A percentile compares a stretch with the other conserved stretches of the same genome.
phyloP scores from a whole-genome alignment of 257 asterid genomes.

The Leonotis leonurus region DNA sequence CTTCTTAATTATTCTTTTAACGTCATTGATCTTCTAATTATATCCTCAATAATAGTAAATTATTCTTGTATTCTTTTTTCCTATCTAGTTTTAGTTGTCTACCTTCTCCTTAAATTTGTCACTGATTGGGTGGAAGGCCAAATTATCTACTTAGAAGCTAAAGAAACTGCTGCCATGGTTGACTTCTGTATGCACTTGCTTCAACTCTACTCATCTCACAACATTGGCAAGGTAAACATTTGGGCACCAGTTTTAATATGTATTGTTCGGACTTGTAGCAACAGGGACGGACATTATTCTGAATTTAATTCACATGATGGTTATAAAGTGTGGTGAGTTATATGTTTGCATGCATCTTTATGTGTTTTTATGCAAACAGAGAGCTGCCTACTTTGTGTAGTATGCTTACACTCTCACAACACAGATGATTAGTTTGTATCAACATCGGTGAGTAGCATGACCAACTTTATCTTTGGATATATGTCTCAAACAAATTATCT shows the following conservation, averaged over 20 bases:
- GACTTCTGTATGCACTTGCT: conserved; percentile 85
- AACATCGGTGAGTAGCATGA: no score
- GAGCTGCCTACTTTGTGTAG: neutral
- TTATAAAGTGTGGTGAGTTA: neutral
- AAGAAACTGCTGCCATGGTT: conserved; percentile 77
- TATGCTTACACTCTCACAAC: neutral
- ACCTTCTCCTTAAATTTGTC: conserved; percentile 85
- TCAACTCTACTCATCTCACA: conserved; percentile 85
- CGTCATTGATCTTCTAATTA: neutral
- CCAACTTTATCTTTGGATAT: neutral
- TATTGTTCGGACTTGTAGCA: neutral
- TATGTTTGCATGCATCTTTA: neutral
- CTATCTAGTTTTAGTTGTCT: conserved; percentile 65
- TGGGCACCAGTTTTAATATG: neutral
- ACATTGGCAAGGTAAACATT: conserved; percentile 81
- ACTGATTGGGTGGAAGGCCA: conserved; percentile 95
- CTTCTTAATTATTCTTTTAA: neutral
- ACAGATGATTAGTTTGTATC: neutral
- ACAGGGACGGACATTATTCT: neutral
- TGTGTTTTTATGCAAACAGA: neutral
- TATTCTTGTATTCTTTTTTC: conserved; percentile 7
- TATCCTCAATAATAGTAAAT: neutral
- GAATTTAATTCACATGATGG: neutral
- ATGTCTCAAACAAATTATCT: neutral
- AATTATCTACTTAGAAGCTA: conserved; percentile 85